Evolutionary conservation across 202 grass and related monocot genomes (phyloP), one percentile per base, ranked within the genome.

Genomic region (Panicum hallii): DNA sequence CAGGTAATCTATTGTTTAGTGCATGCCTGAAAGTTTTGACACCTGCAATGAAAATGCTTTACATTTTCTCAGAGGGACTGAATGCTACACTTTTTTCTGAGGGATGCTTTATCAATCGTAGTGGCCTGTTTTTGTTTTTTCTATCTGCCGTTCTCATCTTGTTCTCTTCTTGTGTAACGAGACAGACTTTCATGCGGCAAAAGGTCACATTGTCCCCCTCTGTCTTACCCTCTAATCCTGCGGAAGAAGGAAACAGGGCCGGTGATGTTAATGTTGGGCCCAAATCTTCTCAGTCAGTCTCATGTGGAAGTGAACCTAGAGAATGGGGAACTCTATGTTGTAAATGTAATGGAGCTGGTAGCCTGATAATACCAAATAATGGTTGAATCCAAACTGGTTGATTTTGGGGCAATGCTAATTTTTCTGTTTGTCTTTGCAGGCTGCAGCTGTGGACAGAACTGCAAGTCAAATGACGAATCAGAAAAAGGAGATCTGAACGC

Each of bases 161-260:
- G 64, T 84, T 91, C 22, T 80, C 57, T 82, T 90, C 34, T 84
- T 90, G 79, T 83, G 77, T 82, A 86, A 92, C 90, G 88, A 71
- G 82, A 55, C 97, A 99, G 97, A 99, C 97, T 70, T 97, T 99
- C 87, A 90, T 99, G 91, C 80, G 97, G 85, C 97, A 99, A 84
- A 99, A 93, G 90, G 90, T 90, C 82, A 93, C 87, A 79, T 78
- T 99, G 63, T 91, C 79, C 22, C 90, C 91, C 47, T 81, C 84
- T 92, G 67, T 79, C 78, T 89, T 84, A 86, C 68, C 75, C 72
- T 79, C 42, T 88, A 91, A 84, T 87, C 66, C 70, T 78, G 79
- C 63, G 65, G 90, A 95, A 92, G 90, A 95, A 78, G 82, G 75
- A 87, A 90, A 79, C 68, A 79, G 71, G 47, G 34, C 57, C 53